Evolutionary conservation across 2,329 filamentous ascomycete species (phyloP), one percentile per base, ranked within the genome.

Genomic region (Alternaria sp.): DNA sequence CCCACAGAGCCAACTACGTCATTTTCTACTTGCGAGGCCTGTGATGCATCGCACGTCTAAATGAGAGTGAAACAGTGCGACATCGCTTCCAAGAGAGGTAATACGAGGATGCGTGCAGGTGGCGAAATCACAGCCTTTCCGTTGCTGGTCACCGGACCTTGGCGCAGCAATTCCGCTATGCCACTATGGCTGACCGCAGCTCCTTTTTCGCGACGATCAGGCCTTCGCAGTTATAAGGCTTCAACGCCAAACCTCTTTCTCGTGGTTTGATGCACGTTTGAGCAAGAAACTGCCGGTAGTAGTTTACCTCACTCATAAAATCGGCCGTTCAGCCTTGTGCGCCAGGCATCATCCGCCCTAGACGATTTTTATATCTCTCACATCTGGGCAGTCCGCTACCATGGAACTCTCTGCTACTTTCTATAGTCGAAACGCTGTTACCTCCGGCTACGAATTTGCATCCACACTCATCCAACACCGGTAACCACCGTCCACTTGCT

Each of bases 61-160:
- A 14, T 34, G 21, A 5, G 10, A 44, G 21, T 28, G 14, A 28
- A 21, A 14, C 21, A 31, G n/a, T 34, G 41, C 40, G 23, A 36
- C 26, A 17, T 45, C 28, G 48, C 41, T 37, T 33, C 17, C 8
- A 40, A 13, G 44, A 17, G 39, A 37, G 14, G 31, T 23, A 53
- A 23, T 23, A 34, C 46, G 44, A 58, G 33, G 36, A 51, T 33
- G 34, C 28, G 36, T 50, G 13, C 29, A 34, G 10, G 11, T 45
- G 36, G 17, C 11, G 40, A n/a, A 53, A 51, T 54, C 6, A 44
- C 28, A 60, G 26, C 42, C 29, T 46, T 29, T 5, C 50, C 11
- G 17, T 26, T 51, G 11, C 48, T 50, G 34, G 36, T 65, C 64
- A 67, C 65, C 63, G 63, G 63, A 61, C 11, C 62, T 65, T 63